phyloP scores from a whole-genome alignment of 441 rosid genomes.

The Corymbia calophylla region DNA sequence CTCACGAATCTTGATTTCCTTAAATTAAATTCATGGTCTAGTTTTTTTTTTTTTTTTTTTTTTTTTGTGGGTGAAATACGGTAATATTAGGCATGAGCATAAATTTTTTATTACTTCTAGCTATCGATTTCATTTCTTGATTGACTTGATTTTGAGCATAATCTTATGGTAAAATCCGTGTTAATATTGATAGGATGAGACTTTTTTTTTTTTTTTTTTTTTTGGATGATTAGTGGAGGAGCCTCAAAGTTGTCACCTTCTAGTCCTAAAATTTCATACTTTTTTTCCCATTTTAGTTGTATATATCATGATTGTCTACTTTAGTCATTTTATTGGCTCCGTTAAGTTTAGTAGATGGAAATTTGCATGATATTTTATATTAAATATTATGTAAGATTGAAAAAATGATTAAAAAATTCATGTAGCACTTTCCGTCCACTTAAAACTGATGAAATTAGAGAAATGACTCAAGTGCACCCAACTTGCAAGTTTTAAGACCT shows the following conservation, averaged over 20 bases:
- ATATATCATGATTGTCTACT: background rate
- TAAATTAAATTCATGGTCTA: background rate
- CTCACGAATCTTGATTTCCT: background rate
- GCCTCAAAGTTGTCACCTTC: background rate
- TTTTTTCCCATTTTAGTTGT: background rate
- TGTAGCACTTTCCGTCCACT: background rate
- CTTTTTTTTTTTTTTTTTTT: accelerated
- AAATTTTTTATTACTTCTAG: background rate
- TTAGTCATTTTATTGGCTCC: accelerated
- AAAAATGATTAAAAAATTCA: background rate
- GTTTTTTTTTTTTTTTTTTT: too few species aligned
- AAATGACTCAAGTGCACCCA: background rate
- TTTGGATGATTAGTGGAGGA: background rate
- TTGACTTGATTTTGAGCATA: background rate
- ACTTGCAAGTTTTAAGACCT: background rate
- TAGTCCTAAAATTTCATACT: background rate
- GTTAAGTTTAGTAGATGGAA: background rate
- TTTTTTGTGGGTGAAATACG: background rate
- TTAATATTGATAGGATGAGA: background rate
- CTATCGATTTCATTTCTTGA: background rate
- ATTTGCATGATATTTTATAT: background rate
- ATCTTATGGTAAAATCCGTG: accelerated
- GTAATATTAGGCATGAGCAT: background rate
- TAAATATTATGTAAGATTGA: background rate
- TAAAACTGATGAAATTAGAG: background rate